Base-by-base conservation (phyloP, 1,139 yeast species). In the Hemisphaericaspora xylofermentans region DNA sequence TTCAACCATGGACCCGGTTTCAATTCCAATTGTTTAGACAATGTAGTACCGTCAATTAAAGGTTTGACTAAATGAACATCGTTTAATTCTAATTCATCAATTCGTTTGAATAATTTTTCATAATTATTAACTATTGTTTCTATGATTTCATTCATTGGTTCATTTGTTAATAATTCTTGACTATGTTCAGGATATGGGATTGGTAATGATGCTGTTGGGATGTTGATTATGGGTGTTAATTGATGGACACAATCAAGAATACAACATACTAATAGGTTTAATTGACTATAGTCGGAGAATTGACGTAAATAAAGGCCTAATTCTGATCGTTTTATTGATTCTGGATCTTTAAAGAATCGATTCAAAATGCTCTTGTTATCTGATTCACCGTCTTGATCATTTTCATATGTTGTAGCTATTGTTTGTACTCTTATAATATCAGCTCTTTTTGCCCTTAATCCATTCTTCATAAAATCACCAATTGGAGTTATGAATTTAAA, bases 1-100 rank as follows among this genome's bases (percentile, higher is more conserved):
- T 79, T 71, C 73, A 88, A 71, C 96, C 96, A 88, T 4, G 91
- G 89, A 0, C 98, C 98, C 0, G 93, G 88, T 56, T 83, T 84
- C 43, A 66, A 68, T 13, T 71, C 63, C 17, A 84, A 63, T 13
- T 69, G 63, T 37, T 70, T 64, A 38, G 76, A 66, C 37, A 88
- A 60, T 25, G 78, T 74, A 49, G 82, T 87, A 16, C 97, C 97
- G 56, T 86, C 86, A 13, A 84, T 58, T 19, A 83, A 50, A 2
- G 84, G 80, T 48, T 74, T 80, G 39, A 80, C 49, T 2, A 53
- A 55, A 49, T 75, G 71, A 0, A 70, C 78, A 7, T 74, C 58
- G 5, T 54, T 53, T 42, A 85, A 60, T 0, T 65, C 57, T 30
- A 59, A 55, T 1, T 51, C 49, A 0, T 52, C 43, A 15, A 75